These are phyloP conservation scores for Cantharellus anzutake DNA, from an alignment of 768 basidiomycete genomes.

Conservation along the genomic window DNA sequence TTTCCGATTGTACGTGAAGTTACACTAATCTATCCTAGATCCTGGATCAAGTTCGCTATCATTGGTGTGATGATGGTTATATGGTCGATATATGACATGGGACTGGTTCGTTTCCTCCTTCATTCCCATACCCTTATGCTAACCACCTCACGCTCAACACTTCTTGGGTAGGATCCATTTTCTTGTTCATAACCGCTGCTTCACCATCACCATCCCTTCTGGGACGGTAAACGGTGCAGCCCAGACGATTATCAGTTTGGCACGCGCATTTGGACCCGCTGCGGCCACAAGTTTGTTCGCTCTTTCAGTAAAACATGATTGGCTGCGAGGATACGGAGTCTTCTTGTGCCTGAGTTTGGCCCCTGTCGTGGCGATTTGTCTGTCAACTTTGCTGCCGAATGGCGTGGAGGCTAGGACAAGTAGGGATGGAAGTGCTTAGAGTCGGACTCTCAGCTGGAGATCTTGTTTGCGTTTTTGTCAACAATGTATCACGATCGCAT, in stretches of 20 bases:
- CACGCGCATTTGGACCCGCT: constrained; percentile 5
- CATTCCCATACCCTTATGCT: neutral
- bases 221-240: constrained; percentile 6
- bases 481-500: too few species aligned
- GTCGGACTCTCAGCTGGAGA: too few species aligned
- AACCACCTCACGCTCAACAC: neutral
- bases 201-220: neutral
- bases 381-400: too few species aligned
- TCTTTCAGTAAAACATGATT: constrained; percentile 2
- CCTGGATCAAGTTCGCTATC: neutral
- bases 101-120: neutral
- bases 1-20: too few species aligned
- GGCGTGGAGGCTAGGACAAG: too few species aligned
- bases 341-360: neutral
- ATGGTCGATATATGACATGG: constrained; percentile 1
- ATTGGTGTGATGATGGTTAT: neutral
- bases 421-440: too few species aligned
- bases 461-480: too few species aligned
- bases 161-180: neutral
- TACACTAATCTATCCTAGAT: too few species aligned
- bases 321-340: constrained; percentile 1
- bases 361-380: too few species aligned
- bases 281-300: constrained; percentile 6
- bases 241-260: constrained; percentile 4
- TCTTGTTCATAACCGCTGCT: constrained; percentile 5